These are phyloP conservation scores for Nepenthes gracilis DNA, from an alignment of 148 eudicot species.

Conservation along the genomic window DNA sequence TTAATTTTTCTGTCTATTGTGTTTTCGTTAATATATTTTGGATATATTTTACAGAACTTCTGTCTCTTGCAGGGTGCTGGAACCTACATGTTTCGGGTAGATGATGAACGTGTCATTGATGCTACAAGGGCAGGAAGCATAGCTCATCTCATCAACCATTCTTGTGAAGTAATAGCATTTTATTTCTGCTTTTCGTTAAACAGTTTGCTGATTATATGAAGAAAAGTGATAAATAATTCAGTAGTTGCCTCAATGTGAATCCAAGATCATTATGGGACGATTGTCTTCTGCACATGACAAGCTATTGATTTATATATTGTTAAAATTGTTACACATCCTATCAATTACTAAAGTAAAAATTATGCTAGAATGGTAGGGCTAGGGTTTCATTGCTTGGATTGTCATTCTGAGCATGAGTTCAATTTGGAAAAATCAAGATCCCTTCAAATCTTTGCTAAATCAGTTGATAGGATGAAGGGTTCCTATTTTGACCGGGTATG, in stretches of 20 bases:
- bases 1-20: not conserved
- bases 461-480: too few relatives aligned
- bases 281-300: not conserved
- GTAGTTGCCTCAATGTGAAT: not conserved
- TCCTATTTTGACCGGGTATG: too few relatives aligned
- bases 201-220: not conserved
- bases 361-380: too few relatives aligned
- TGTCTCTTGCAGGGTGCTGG: slow-evolving; percentile 83
- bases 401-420: too few relatives aligned
- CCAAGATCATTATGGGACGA: not conserved
- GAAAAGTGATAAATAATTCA: not conserved
- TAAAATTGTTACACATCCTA: not conserved
- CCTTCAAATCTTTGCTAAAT: too few relatives aligned
- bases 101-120: slow-evolving; percentile 92
- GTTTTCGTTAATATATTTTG: not conserved
- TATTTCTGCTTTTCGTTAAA: not conserved
- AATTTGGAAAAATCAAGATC: too few relatives aligned
- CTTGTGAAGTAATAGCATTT: slow-evolving; percentile 63
- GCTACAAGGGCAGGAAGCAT: slow-evolving; percentile 98
- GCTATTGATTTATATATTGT: not conserved
- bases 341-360: too few relatives aligned
- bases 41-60: not conserved
- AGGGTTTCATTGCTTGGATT: too few relatives aligned
- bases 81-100: slow-evolving; percentile 93
- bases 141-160: slow-evolving; percentile 96